Evolutionary conservation across 768 basidiomycete genomes (phyloP), one percentile per base, ranked within the genome.

Genomic region (Tylopilus cervinicoccineus): DNA sequence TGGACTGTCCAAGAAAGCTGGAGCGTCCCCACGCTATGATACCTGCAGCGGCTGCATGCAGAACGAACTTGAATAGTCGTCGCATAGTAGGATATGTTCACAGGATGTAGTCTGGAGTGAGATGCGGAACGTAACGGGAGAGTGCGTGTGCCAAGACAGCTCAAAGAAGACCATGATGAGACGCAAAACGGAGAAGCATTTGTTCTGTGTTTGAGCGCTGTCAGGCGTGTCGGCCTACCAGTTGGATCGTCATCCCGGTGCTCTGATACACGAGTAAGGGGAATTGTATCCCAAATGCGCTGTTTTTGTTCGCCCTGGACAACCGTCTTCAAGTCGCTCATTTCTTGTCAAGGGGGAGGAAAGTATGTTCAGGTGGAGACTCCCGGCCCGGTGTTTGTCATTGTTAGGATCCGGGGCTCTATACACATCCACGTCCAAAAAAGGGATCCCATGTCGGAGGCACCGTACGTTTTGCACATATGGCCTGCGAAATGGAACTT

Each of bases 401-500:
- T 14, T 66, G 43, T 62, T 62, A 48, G 37, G 38, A 52, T 52
- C 33, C 28, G 41, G 47, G 33, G 45, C 31, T 41, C 11, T 7
- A 1, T 19, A 16, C 39, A 5, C 11, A 41, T n/a, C n/a, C n/a
- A n/a, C n/a, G n/a, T n/a, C n/a, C n/a, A n/a, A n/a, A 9, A 27
- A 27, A 27, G 26, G 26, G 9, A 27, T 27, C 5, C 38, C 48
- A 60, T 66, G 64, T 56, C 60, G 20, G 53, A 57, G 22, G 20
- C 38, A 22, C 28, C 50, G 6, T 67, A 56, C 47, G 47, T 42
- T 12, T 68, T 91, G 17, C 72, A 89, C 64, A 68, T 90, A 48
- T 90, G 86, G 86, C 86, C 89, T 1, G 72, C 73, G 5, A 70
- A 73, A 61, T 88, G 81, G 79, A 72, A 71, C 33, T 61, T 88